These are phyloP conservation scores for Suhomyces xylopsoci DNA, from an alignment of 805 yeast species.

Conservation along the genomic window DNA sequence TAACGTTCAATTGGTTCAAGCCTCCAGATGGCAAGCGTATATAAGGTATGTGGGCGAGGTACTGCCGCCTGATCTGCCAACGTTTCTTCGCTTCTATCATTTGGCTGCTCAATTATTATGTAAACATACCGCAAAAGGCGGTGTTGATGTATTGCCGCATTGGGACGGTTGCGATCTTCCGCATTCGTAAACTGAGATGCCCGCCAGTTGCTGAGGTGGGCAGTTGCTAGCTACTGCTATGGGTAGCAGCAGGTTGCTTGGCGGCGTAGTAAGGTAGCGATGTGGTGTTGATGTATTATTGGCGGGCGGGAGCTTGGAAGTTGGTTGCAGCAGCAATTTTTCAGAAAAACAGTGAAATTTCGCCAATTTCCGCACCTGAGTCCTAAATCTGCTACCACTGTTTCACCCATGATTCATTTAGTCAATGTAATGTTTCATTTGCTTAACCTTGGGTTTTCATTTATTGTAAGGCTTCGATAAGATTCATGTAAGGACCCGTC, in stretches of 20 bases:
- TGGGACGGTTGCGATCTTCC: not conserved
- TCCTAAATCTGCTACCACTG: not conserved
- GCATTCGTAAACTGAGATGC: not conserved
- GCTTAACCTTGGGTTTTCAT: too few species aligned
- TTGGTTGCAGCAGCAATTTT: not conserved
- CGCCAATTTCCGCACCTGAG: not conserved
- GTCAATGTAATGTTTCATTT: too few species aligned
- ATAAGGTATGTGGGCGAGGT: not conserved
- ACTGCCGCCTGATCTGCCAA: not conserved
- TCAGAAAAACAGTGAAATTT: not conserved
- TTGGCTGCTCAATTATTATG: conserved; percentile 1
- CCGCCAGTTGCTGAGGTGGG: not conserved
- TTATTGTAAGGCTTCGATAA: too few species aligned
- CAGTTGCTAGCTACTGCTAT: not conserved
- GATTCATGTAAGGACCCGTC: too few species aligned
- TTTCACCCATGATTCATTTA: not conserved
- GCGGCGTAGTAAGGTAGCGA: not conserved
- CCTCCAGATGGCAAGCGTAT: not conserved
- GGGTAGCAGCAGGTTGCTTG: not conserved
- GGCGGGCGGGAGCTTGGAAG: not conserved
- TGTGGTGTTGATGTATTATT: not conserved
- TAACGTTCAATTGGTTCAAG: not conserved
- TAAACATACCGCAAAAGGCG: conserved; percentile 1
- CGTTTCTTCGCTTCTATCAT: not conserved
- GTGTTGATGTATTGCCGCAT: not conserved